phyloP scores from a whole-genome alignment of 768 basidiomycete genomes.

The Macrolepiota albuminosa region DNA sequence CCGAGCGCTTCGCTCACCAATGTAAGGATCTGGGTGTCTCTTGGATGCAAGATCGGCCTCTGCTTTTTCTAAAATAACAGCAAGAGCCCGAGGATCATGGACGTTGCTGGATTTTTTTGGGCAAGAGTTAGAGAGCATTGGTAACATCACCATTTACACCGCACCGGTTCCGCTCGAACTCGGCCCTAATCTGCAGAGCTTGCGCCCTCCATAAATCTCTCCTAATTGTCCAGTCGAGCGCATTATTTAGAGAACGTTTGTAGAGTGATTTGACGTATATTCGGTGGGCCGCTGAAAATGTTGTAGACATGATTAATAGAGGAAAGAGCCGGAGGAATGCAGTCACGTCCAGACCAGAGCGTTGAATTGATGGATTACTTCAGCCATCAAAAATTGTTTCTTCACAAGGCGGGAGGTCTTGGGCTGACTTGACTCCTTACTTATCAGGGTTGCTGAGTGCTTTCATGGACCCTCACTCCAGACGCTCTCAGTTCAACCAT shows the following conservation, averaged over 20 bases:
- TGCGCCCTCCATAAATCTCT: constrained; percentile 83
- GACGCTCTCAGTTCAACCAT: constrained; percentile 69
- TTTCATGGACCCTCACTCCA: constrained; percentile 76
- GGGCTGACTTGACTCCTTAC: not conserved
- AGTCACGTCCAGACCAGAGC: not conserved
- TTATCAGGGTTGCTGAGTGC: constrained; percentile 7
- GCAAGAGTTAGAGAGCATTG: constrained; percentile 1
- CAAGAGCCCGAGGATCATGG: constrained; percentile 78
- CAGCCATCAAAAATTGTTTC: constrained; percentile 18
- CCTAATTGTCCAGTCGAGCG: constrained; percentile 86
- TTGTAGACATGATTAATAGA: constrained; percentile 41
- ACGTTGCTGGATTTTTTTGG: constrained; percentile 52
- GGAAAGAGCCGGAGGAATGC: constrained; percentile 10
- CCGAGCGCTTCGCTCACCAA: constrained; percentile 53
- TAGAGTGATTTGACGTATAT: constrained; percentile 91
- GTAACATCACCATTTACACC: constrained; percentile 13
- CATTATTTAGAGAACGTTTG: constrained; percentile 79
- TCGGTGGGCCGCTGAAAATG: constrained; percentile 73
- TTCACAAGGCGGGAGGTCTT: not conserved
- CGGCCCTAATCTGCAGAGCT: constrained; percentile 83
- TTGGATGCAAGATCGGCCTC: constrained; percentile 65
- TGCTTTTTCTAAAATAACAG: constrained; percentile 70
- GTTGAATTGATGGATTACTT: constrained; percentile 11
- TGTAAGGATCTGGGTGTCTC: constrained; percentile 90
- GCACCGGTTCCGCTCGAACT: constrained; percentile 91